Evolutionary conservation across 768 basidiomycete species (phyloP).

Genomic region (Dentipellis fragilis): DNA sequence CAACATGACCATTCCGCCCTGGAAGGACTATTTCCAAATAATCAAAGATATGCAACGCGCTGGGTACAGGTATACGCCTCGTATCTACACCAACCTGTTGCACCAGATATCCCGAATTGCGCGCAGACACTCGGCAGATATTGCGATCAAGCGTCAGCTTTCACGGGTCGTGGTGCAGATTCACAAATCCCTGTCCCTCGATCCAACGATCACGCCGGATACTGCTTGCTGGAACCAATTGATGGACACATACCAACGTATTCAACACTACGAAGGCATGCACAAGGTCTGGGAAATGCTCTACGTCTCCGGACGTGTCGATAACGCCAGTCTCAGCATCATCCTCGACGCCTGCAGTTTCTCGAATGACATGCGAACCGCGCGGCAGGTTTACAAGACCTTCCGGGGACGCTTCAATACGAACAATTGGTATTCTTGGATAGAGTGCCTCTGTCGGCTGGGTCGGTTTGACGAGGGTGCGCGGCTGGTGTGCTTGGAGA

Average conservation of each 20-base stretch:
- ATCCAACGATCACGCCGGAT: conserved; percentile 68
- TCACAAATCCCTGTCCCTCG: conserved; percentile 72
- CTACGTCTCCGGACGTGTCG: conserved; percentile 45
- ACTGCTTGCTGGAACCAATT: conserved; percentile 52
- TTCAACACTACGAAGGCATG: conserved; percentile 60
- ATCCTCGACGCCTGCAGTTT: conserved; percentile 79
- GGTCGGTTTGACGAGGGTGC: conserved; percentile 59
- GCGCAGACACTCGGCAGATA: conserved; percentile 6
- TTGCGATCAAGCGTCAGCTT: conserved; percentile 24
- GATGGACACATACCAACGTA: conserved; percentile 84
- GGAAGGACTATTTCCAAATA: conserved; percentile 59
- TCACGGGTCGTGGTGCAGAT: conserved; percentile 46
- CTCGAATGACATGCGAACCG: conserved; percentile 39
- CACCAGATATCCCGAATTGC: conserved; percentile 42
- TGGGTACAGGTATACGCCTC: conserved; percentile 43
- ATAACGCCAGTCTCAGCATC: conserved; percentile 65
- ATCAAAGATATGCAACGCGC: conserved; percentile 70
- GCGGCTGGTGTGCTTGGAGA: conserved; percentile 51
- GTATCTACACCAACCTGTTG: conserved; percentile 62
- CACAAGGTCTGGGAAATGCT: conserved; percentile 76
- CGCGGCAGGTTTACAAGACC: conserved; percentile 43
- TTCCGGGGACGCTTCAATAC: conserved; percentile 44
- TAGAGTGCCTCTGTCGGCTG: conserved; percentile 79
- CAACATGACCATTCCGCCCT: conserved; percentile 19
- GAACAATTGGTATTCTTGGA: conserved; percentile 71